Base-by-base conservation (phyloP, 139 green algal species). In the Chlamydomonas applanata region DNA sequence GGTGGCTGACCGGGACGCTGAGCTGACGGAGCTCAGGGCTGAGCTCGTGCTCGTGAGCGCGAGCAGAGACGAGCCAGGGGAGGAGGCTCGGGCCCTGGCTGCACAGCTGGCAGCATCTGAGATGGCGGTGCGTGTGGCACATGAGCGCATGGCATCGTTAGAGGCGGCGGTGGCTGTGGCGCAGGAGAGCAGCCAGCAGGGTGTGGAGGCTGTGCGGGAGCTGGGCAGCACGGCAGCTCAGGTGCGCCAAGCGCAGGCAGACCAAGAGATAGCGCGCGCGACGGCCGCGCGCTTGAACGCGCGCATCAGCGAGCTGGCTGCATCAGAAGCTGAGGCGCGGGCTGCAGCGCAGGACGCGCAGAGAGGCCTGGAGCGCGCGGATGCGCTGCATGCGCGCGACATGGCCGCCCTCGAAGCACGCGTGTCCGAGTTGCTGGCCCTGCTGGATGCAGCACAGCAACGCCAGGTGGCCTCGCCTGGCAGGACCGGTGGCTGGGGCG, bases 231-330 rank as follows among this genome's bases (percentile, higher is more conserved):
- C 72, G 5, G 34, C 24, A 20, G 61, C 73, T 22, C 73, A 81
- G 72, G 68, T 63, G 25, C 29, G 62, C 30, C 52, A 67, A 7
- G 32, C 81, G 53, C 72, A 83, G 34, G 72, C 81, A 53, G 85
- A 91, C 63, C 75, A 74, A 61, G 71, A 87, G 16, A 62, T 83
- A 27, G 79, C 85, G 24, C 71, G 76, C 22, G 71, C 79, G 0
- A 74, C 82, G 14, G 76, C 82, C 9, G 61, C 69, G 2, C 69
- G 81, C 16, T 71, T 92, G 4, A 92, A 86, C 57, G 81, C 79
- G 2, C 77, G 81, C 20, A 69, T 92, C 40, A 89, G 66, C 32
- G 83, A 90, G 73, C 67, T 90, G 4, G 72, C 69, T 0, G 49
- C 77, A 29, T 71, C 78, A 16, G 72, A 86, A 32, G 72, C 73